Evolutionary conservation across 2,329 filamentous ascomycete species (phyloP).

Genomic region (Arachnomyces sp.): DNA sequence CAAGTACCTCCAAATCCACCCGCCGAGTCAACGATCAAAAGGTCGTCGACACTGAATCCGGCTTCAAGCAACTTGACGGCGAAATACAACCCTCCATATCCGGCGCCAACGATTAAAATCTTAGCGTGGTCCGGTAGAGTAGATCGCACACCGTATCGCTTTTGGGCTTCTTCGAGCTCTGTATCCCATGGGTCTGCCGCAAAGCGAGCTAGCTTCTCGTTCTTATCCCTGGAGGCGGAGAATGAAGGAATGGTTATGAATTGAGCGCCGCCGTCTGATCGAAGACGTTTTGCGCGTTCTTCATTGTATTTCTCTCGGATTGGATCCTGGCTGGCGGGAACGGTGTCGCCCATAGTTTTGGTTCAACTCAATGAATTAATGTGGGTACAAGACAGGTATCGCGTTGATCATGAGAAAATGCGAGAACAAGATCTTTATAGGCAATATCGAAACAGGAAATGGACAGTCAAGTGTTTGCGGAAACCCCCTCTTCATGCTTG

Average conservation of each 20-base stretch:
- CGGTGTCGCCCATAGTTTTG: too few relatives aligned
- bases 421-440: too few relatives aligned
- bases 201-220: neutral
- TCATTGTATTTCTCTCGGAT: conserved; percentile 3
- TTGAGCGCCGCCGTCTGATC: conserved; percentile 6
- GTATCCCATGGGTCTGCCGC: neutral
- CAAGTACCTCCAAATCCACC: conserved; percentile 38
- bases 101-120: conserved; percentile 25
- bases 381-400: too few relatives aligned
- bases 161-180: neutral
- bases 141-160: conserved; percentile 2
- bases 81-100: conserved; percentile 10
- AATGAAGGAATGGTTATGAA: conserved; percentile 5
- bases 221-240: neutral
- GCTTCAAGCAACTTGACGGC: conserved; percentile 34
- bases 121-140: conserved; percentile 4
- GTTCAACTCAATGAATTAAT: too few relatives aligned
- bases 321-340: too few relatives aligned
- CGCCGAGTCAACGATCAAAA: conserved; percentile 37
- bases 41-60: conserved; percentile 28
- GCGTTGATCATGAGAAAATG: too few relatives aligned
- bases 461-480: too few relatives aligned
- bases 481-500: too few relatives aligned
- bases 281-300: conserved; percentile 10
- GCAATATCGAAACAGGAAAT: too few relatives aligned